Conservation (phyloP, 225 moss, liverwort and hornwort genomes). For the Bryum argenteum region DNA sequence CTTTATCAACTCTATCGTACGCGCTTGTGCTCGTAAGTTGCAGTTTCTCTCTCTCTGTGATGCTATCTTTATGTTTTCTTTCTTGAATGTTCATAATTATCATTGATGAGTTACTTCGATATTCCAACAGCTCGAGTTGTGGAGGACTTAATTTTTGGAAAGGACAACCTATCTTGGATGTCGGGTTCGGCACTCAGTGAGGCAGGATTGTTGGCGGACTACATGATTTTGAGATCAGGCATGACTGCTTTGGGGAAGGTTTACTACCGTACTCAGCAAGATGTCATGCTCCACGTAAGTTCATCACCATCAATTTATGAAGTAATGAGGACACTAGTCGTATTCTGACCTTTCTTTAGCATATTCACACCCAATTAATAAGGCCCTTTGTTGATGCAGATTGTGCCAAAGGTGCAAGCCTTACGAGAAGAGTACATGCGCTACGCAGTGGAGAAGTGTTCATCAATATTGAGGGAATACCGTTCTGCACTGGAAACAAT, state of each 20-base stretch:
- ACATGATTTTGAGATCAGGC: conserved; percentile 88
- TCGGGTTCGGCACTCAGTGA: conserved; percentile 94
- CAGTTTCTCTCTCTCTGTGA: background rate
- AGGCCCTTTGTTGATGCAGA: conserved; percentile 35
- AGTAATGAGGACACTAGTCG: conserved; percentile 1
- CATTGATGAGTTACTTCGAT: conserved; percentile 25
- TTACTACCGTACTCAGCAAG: conserved; percentile 95
- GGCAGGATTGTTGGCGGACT: conserved; percentile 93
- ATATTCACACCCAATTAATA: background rate
- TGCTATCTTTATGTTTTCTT: background rate
- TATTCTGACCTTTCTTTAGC: conserved; percentile 18
- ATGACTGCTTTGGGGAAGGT: conserved; percentile 96
- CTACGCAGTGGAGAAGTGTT: conserved; percentile 88
- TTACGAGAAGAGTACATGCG: conserved; percentile 97
- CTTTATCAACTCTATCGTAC: conserved; percentile 80
- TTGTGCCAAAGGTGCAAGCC: conserved; percentile 95
- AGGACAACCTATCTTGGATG: conserved; percentile 94
- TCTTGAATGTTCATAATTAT: conserved; percentile 13
- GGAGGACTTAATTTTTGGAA: conserved; percentile 90
- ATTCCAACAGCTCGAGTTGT: conserved; percentile 78
- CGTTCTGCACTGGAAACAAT: conserved; percentile 96
- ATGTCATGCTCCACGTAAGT: conserved; percentile 95
- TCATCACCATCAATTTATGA: conserved; percentile 10
- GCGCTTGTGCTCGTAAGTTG: conserved; percentile 95
- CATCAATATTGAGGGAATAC: conserved; percentile 85